Evolutionary conservation across 1,139 yeast species (phyloP).

Genomic region (Waltiozyma sp.): DNA sequence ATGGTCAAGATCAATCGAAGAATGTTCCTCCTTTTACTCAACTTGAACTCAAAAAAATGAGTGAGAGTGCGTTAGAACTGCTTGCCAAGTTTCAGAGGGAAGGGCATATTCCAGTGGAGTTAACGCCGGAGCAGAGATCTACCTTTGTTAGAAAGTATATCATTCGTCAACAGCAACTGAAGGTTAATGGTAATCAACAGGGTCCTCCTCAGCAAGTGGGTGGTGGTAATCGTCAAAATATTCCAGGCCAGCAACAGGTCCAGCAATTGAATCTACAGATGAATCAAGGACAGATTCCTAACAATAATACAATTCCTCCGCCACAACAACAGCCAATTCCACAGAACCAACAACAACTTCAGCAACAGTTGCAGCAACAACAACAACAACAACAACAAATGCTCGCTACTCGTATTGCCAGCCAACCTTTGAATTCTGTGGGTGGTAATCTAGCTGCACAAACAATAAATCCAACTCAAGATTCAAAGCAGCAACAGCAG

Average conservation of each 20-base stretch:
- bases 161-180: constrained; percentile 15
- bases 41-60: constrained; percentile 19
- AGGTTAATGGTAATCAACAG: constrained; percentile 4
- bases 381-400: constrained; percentile 10
- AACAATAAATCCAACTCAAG: too few species aligned
- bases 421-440: too few species aligned
- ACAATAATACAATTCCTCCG: background rate
- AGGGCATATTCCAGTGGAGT: constrained; percentile 20
- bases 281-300: constrained; percentile 1
- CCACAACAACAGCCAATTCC: constrained; percentile 9
- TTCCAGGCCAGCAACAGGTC: constrained; percentile 1
- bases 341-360: constrained; percentile 13
- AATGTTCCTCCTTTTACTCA: constrained; percentile 7
- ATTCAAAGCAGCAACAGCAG: constrained; percentile 11
- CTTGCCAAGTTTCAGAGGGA: constrained; percentile 27
- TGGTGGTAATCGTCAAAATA: constrained; percentile 4
- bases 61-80: constrained; percentile 26
- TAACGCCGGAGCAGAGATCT: constrained; percentile 16
- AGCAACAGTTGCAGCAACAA: constrained; percentile 11
- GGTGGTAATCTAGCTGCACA: too few species aligned
- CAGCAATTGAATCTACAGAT: background rate
- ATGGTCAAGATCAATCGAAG: background rate
- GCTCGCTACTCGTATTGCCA: too few species aligned
- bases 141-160: constrained; percentile 14
- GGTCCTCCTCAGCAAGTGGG: constrained; percentile 1